phyloP scores from a whole-genome alignment of 202 grass and related monocot species.

The Setaria viridis region DNA sequence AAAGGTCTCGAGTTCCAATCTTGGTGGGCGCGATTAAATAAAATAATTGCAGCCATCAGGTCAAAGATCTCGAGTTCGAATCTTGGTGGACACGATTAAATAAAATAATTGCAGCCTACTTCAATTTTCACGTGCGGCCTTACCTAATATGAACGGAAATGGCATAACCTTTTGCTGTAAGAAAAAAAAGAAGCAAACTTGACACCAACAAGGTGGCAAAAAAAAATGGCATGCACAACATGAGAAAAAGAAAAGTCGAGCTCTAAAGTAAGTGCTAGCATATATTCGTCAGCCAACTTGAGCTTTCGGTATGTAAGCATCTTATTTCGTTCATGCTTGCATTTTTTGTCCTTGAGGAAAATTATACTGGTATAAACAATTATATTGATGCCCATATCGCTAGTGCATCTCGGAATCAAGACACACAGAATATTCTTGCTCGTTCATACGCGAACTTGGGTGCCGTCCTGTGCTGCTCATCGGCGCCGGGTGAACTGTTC shows the following conservation, averaged over 20 bases:
- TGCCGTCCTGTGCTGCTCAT: not conserved
- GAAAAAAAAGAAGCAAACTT: no score
- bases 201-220: not conserved
- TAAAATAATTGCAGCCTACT: no score
- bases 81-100: no score
- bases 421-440: constrained; percentile 26
- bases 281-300: constrained; percentile 4
- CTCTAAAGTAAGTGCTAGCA: constrained; percentile 30
- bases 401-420: constrained; percentile 31
- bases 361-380: not conserved
- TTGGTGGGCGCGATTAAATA: no score
- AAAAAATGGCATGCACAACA: not conserved
- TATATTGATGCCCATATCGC: not conserved
- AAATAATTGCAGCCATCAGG: no score
- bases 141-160: not conserved
- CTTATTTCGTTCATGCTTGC: not conserved
- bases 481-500: not conserved
- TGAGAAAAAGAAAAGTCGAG: no score
- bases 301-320: constrained; percentile 29
- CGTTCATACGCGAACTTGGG: not conserved
- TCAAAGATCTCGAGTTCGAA: no score
- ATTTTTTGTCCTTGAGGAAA: not conserved
- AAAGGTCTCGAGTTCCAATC: no score
- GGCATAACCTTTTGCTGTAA: not conserved
- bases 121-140: no score